Evolutionary conservation across 208 protist species (phyloP).

Genomic region (Trypanosoma avium): DNA sequence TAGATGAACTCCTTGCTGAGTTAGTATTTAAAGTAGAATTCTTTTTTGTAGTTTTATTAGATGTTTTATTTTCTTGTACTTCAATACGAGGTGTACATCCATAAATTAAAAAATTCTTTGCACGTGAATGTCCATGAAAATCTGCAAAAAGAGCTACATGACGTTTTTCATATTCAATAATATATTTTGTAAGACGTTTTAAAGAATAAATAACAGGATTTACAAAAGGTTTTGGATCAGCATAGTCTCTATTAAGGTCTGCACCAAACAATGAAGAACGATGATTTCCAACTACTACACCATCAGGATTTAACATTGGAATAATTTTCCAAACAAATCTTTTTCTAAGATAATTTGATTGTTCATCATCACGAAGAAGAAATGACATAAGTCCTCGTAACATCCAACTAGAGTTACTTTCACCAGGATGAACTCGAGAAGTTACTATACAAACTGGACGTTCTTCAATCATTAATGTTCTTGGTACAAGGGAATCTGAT

Average conservation of each 20-base stretch:
- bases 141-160: slow-evolving; percentile 89
- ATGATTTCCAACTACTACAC: slow-evolving; percentile 97
- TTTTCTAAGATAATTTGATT: slow-evolving; percentile 41
- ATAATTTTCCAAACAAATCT: slow-evolving; percentile 94
- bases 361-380: slow-evolving; percentile 36
- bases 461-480: slow-evolving; percentile 34
- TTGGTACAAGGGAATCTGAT: neutral
- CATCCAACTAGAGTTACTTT: slow-evolving; percentile 96
- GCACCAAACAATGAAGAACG: slow-evolving; percentile 92
- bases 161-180: slow-evolving; percentile 63
- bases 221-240: slow-evolving; percentile 44
- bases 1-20: neutral
- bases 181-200: slow-evolving; percentile 74
- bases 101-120: slow-evolving; percentile 96
- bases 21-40: neutral
- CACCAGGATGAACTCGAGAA: slow-evolving; percentile 97
- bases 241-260: slow-evolving; percentile 97
- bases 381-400: slow-evolving; percentile 95
- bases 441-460: slow-evolving; percentile 87
- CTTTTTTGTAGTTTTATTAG: neutral
- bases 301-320: slow-evolving; percentile 98
- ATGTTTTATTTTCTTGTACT: slow-evolving; percentile 7
- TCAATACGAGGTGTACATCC: slow-evolving; percentile 70
- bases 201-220: slow-evolving; percentile 88
- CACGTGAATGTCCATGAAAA: slow-evolving; percentile 95